phyloP scores from a whole-genome alignment of 352 stramenopile genomes.

The Poterioochromonas sp. region DNA sequence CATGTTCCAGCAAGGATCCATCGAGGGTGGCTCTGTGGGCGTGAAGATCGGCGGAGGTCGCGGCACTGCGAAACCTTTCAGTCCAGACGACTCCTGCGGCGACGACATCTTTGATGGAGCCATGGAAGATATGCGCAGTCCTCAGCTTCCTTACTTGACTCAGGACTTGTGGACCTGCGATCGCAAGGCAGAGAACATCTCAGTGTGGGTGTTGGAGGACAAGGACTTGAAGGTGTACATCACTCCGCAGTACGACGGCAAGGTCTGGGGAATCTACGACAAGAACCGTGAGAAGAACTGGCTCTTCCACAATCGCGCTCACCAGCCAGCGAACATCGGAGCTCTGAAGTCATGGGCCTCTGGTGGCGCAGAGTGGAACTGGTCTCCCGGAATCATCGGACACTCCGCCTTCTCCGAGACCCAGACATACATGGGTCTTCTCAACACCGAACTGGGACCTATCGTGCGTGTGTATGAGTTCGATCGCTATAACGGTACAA shows the following conservation, averaged over 20 bases:
- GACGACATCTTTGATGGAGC: conserved; percentile 42
- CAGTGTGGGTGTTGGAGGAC: conserved; percentile 35
- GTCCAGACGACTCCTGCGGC: conserved; percentile 36
- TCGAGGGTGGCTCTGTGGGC: conserved; percentile 36
- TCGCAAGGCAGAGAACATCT: conserved; percentile 30
- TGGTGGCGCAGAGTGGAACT: conserved; percentile 39
- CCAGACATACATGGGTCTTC: conserved; percentile 21
- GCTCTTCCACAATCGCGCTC: conserved; percentile 37
- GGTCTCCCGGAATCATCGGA: conserved; percentile 38
- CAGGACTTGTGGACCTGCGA: conserved; percentile 41
- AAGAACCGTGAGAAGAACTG: conserved; percentile 31
- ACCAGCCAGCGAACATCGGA: conserved; percentile 40
- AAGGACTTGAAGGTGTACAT: conserved; percentile 37
- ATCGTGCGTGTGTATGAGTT: conserved; percentile 38
- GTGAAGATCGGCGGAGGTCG: conserved; percentile 37
- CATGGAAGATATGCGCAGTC: conserved; percentile 39
- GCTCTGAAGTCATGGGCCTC: conserved; percentile 36
- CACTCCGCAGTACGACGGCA: conserved; percentile 35
- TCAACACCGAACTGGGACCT: conserved; percentile 28
- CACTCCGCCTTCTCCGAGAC: conserved; percentile 38
- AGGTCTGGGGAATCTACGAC: conserved; percentile 39
- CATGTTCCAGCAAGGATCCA: conserved; percentile 36
- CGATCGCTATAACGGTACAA: conserved; percentile 37
- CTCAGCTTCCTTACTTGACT: conserved; percentile 39
- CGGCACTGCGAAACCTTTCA: conserved; percentile 35